phyloP scores from a whole-genome alignment of 1,284 basidiomycete genomes.

The Leccinum olivaceoglutinosum region DNA sequence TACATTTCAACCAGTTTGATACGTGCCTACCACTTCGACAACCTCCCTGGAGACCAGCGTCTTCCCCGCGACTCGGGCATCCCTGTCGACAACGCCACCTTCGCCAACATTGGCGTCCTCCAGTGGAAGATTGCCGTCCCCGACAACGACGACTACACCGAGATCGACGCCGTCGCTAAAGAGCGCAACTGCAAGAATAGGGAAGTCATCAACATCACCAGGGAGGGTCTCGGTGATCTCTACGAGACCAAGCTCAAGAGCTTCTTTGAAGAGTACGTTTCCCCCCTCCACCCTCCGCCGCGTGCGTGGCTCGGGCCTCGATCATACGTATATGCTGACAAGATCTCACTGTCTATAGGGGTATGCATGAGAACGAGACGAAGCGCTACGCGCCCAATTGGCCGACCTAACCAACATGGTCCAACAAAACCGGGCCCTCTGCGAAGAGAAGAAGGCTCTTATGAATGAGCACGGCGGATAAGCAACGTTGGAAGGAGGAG shows the following conservation, averaged over 20 bases:
- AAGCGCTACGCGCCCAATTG: constrained; percentile 52
- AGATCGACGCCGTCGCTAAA: constrained; percentile 55
- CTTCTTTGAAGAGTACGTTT: constrained; percentile 74
- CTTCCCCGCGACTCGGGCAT: constrained; percentile 65
- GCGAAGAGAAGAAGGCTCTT: constrained; percentile 48
- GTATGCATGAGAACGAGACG: constrained; percentile 86
- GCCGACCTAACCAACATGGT: constrained; percentile 64
- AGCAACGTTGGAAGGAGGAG: constrained; percentile 45
- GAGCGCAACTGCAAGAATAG: constrained; percentile 74
- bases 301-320: too few relatives aligned
- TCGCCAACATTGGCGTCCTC: constrained; percentile 56
- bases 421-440: constrained; percentile 54
- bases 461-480: constrained; percentile 54
- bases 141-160: constrained; percentile 38
- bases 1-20: constrained; percentile 33
- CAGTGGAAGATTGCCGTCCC: constrained; percentile 52
- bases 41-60: constrained; percentile 71
- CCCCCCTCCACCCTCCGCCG: background rate
- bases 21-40: constrained; percentile 81
- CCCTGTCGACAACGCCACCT: constrained; percentile 43
- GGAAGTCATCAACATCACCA: constrained; percentile 71
- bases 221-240: constrained; percentile 52
- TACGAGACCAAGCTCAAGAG: constrained; percentile 76
- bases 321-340: constrained; percentile 3
- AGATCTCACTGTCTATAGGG: constrained; percentile 37